Percentiles rank a stretch among this genome's conserved stretches.
Evolutionary conservation across 495 filamentous ascomycete species (phyloP).

Genomic region (Daldinia grandis): DNA sequence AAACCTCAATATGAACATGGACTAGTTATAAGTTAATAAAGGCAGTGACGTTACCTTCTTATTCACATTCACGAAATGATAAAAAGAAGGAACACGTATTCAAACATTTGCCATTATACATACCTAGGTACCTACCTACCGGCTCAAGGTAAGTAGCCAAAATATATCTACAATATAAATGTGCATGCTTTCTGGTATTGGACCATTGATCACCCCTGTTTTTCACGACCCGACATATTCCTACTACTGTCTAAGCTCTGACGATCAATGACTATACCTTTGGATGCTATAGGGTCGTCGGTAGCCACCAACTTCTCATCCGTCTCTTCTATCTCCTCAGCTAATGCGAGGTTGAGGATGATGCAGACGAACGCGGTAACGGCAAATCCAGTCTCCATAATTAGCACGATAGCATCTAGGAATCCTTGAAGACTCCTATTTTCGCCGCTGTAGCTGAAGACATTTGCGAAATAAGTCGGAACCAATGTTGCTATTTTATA

Average conservation of each 20-base stretch:
- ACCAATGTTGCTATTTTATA: constrained; percentile 73
- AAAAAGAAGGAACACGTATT: too few species aligned
- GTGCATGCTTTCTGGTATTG: background rate
- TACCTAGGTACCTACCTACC: background rate
- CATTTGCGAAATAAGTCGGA: constrained; percentile 75
- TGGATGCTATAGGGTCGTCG: constrained; percentile 11
- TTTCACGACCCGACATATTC: constrained; percentile 13
- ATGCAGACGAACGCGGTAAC: constrained; percentile 76
- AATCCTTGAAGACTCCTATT: constrained; percentile 79
- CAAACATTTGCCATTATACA: too few species aligned
- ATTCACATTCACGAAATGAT: too few species aligned
- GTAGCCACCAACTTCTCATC: constrained; percentile 34
- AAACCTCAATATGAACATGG: too few species aligned
- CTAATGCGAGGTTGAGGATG: constrained; percentile 75
- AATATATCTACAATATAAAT: background rate
- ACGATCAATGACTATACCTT: background rate
- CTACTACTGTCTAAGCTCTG: constrained; percentile 22
- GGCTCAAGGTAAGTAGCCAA: too few species aligned
- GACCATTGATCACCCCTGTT: constrained; percentile 16
- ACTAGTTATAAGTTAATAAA: too few species aligned
- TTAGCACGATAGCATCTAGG: constrained; percentile 80
- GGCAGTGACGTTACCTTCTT: too few species aligned
- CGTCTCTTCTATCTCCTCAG: constrained; percentile 72
- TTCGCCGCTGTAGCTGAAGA: constrained; percentile 76
- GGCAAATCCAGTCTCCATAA: constrained; percentile 82